Percentiles rank a stretch among this genome's conserved stretches.
Evolutionary conservation across 208 protist species (phyloP).

Genomic region (Crithidia brevicula): DNA sequence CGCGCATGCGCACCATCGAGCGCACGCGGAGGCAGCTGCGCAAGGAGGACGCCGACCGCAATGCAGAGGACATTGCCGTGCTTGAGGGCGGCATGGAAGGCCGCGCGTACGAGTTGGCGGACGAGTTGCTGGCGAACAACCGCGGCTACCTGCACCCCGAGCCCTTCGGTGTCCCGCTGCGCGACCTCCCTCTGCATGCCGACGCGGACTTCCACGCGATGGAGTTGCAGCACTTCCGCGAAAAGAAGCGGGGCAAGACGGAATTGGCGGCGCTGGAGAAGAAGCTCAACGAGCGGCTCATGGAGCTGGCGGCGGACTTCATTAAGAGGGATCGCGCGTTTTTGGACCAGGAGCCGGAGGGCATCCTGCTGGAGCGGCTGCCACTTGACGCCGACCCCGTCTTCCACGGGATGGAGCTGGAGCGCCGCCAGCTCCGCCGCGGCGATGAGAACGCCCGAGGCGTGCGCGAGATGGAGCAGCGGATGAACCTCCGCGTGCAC

Average conservation of each 20-base stretch:
- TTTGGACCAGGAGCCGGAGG: slow-evolving; percentile 80
- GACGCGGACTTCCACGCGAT: slow-evolving; percentile 65
- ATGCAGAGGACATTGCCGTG: slow-evolving; percentile 37
- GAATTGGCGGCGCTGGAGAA: slow-evolving; percentile 51
- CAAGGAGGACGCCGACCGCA: slow-evolving; percentile 36
- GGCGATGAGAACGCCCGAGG: slow-evolving; percentile 34
- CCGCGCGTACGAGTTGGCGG: slow-evolving; percentile 64
- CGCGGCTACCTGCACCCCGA: slow-evolving; percentile 71
- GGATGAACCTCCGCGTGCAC: slow-evolving; percentile 59
- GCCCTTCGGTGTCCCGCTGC: slow-evolving; percentile 68
- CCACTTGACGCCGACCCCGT: slow-evolving; percentile 68
- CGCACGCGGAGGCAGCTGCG: slow-evolving; percentile 53
- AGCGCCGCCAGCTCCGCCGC: slow-evolving; percentile 60
- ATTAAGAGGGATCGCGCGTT: slow-evolving; percentile 65
- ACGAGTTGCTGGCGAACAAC: slow-evolving; percentile 55
- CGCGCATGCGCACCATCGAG: slow-evolving; percentile 68
- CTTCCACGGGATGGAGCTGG: slow-evolving; percentile 77
- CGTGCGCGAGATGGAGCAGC: slow-evolving; percentile 55
- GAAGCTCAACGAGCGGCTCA: slow-evolving; percentile 51
- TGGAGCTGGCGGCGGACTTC: slow-evolving; percentile 66
- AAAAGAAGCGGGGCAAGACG: slow-evolving; percentile 19
- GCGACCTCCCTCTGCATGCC: slow-evolving; percentile 59
- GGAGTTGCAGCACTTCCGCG: slow-evolving; percentile 45
- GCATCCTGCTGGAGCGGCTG: slow-evolving; percentile 64
- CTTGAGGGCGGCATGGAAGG: slow-evolving; percentile 67